Percentiles rank a stretch among this genome's conserved stretches.
These are phyloP conservation scores for Rhinocladiella mackenziei DNA, from an alignment of 2,329 filamentous ascomycete species.

Conservation along the genomic window DNA sequence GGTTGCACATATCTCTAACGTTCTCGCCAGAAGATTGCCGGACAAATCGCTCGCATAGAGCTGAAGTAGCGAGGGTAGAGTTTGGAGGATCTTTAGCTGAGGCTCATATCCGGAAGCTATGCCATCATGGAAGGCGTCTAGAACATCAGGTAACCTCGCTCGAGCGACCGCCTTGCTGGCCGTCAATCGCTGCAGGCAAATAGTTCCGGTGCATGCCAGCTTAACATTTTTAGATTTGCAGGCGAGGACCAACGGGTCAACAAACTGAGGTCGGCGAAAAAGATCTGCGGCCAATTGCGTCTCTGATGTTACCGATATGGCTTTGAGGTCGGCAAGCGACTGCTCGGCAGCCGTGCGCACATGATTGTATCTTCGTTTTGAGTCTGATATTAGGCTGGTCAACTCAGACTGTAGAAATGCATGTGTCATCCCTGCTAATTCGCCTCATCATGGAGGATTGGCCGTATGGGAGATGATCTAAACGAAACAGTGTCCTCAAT, in stretches of 20 bases:
- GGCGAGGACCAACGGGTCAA: conserved; percentile 89
- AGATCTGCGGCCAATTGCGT: conserved; percentile 74
- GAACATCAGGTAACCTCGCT: conserved; percentile 74
- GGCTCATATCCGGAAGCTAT: conserved; percentile 73
- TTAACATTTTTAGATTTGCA: conserved; percentile 87
- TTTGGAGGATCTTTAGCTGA: conserved; percentile 92
- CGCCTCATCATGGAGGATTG: conserved; percentile 14
- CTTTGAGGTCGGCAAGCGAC: conserved; percentile 83
- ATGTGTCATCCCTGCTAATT: conserved; percentile 28
- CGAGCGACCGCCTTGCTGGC: conserved; percentile 75
- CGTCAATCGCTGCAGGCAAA: conserved; percentile 84
- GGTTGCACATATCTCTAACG: conserved; percentile 85
- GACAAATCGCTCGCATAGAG: conserved; percentile 81
- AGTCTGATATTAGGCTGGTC: conserved; percentile 87
- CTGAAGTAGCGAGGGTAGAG: conserved; percentile 80
- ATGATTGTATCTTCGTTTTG: conserved; percentile 89
- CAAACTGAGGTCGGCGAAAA: conserved; percentile 73
- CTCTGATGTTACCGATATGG: conserved; percentile 69
- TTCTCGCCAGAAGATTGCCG: conserved; percentile 73
- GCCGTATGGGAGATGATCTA: not conserved
- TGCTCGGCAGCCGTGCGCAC: conserved; percentile 87
- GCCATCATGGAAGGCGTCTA: conserved; percentile 83
- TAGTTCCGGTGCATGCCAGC: conserved; percentile 80
- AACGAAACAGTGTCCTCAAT: conserved; percentile 11
- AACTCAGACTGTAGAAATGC: conserved; percentile 78